These are phyloP conservation scores for Stephanodiscus triporus DNA, from an alignment of 108 stramenopile species.

Conservation along the genomic window DNA sequence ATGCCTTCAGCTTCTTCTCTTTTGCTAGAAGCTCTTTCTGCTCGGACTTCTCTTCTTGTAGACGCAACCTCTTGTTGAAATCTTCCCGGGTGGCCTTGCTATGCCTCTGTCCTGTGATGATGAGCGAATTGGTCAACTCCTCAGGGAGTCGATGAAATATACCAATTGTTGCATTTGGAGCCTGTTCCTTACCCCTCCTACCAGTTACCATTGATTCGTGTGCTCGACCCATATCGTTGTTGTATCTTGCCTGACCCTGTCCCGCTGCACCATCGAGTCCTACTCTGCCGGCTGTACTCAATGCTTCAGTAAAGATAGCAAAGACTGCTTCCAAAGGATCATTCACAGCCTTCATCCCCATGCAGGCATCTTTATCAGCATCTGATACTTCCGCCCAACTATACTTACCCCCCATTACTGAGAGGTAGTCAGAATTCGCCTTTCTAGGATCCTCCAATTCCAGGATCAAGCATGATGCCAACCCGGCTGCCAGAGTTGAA, in stretches of 20 bases:
- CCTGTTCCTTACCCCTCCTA: no score
- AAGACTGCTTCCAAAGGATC: neutral
- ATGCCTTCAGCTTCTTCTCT: neutral
- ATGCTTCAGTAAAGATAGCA: slow-evolving; percentile 8
- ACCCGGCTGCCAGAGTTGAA: neutral
- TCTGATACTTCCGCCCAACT: no score
- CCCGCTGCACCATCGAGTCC: slow-evolving; percentile 3
- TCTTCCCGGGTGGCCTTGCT: no score
- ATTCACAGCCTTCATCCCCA: neutral
- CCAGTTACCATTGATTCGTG: no score
- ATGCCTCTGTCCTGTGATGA: neutral
- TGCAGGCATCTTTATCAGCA: slow-evolving; percentile 1
- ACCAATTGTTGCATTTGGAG: no score
- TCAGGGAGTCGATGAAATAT: no score
- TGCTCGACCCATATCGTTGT: no score
- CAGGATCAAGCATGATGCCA: neutral
- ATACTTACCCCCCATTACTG: no score
- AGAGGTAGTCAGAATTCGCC: neutral
- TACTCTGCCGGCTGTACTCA: slow-evolving; percentile 1
- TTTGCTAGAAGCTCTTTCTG: neutral
- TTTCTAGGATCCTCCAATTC: neutral
- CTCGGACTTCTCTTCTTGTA: no score
- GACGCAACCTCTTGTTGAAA: no score
- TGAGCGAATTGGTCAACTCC: no score
- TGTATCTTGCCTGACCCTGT: slow-evolving; percentile 11